phyloP scores from a whole-genome alignment of 768 basidiomycete genomes.

The Pholiota conissans region DNA sequence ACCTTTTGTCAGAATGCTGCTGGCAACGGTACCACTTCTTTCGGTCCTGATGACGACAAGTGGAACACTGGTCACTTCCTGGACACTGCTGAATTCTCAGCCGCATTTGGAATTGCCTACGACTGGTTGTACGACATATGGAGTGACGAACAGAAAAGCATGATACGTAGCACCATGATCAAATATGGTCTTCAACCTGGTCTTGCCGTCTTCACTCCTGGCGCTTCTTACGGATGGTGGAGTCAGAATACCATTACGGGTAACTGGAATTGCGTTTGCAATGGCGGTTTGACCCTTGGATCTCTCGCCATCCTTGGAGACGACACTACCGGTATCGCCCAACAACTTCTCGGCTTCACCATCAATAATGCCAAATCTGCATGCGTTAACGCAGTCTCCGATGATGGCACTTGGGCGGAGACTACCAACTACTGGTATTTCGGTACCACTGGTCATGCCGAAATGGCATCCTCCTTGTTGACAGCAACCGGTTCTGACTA shows the following conservation, averaged over 20 bases:
- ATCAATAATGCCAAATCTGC: constrained; percentile 74
- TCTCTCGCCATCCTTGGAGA: constrained; percentile 89
- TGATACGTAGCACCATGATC: constrained; percentile 73
- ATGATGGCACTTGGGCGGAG: constrained; percentile 91
- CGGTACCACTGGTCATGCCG: constrained; percentile 87
- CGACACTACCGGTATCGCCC: constrained; percentile 72
- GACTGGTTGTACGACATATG: constrained; percentile 94
- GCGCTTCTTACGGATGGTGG: constrained; percentile 75
- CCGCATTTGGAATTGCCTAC: constrained; percentile 90
- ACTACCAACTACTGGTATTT: constrained; percentile 97
- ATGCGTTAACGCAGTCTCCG: constrained; percentile 62
- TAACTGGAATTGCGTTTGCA: constrained; percentile 99
- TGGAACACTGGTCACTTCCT: constrained; percentile 96
- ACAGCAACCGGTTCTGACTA: constrained; percentile 86
- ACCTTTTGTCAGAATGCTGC: constrained; percentile 60
- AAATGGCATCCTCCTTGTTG: constrained; percentile 80
- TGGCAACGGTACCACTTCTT: constrained; percentile 62
- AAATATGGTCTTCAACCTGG: constrained; percentile 76
- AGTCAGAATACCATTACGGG: constrained; percentile 57
- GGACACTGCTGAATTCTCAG: constrained; percentile 85
- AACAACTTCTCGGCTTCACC: constrained; percentile 63
- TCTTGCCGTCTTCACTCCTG: constrained; percentile 45
- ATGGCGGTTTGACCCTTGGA: constrained; percentile 85
- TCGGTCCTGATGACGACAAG: constrained; percentile 62
- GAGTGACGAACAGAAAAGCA: constrained; percentile 67